phyloP scores from a whole-genome alignment of 2,329 filamentous ascomycete species.

The Trichophyton schoenleinii region DNA sequence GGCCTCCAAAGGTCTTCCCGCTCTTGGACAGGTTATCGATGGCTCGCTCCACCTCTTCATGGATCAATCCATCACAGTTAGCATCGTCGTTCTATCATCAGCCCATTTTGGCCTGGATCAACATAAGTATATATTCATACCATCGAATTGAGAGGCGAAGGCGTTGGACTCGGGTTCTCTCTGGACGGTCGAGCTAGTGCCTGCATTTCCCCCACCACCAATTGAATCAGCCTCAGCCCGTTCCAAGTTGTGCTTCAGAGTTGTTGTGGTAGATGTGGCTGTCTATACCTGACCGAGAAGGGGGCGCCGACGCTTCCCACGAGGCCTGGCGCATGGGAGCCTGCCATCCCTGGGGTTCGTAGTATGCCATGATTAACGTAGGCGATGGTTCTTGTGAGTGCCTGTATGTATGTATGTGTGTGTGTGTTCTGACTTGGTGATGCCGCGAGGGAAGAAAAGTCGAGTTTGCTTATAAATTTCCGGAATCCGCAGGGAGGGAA shows the following conservation, averaged over 20 bases:
- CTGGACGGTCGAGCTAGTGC: conserved; percentile 60
- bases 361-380: conserved; percentile 48
- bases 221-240: conserved; percentile 5
- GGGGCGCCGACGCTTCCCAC: conserved; percentile 56
- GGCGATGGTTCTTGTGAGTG: background rate
- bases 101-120: background rate
- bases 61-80: background rate
- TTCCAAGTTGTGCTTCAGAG: background rate
- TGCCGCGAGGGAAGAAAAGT: background rate
- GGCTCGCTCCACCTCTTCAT: conserved; percentile 81
- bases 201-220: conserved; percentile 32
- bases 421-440: too few relatives aligned
- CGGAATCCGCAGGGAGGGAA: background rate
- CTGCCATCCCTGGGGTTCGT: conserved; percentile 54
- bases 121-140: conserved; percentile 42
- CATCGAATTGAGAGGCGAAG: conserved; percentile 80
- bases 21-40: conserved; percentile 94
- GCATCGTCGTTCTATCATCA: background rate
- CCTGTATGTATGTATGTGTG: too few relatives aligned
- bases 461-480: conserved; percentile 1
- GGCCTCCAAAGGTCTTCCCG: conserved; percentile 71
- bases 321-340: conserved; percentile 51
- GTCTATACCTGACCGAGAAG: conserved; percentile 56
- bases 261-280: background rate
- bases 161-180: conserved; percentile 59